Evolutionary conservation across 768 basidiomycete species (phyloP).

Genomic region (Boletus pseudopeckii): DNA sequence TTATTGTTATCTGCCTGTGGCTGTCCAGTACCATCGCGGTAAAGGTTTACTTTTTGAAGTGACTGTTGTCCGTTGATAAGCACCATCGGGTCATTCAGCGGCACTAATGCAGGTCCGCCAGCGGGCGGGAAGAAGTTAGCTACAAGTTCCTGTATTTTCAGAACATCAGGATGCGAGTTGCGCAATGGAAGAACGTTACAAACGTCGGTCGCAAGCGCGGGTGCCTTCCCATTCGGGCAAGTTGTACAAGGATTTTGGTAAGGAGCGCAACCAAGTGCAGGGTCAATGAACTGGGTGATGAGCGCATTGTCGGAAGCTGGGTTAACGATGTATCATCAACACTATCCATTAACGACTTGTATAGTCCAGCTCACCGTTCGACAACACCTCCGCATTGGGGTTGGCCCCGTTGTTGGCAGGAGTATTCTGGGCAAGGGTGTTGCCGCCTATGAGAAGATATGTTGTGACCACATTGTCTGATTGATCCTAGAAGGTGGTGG

Average conservation of each 20-base stretch:
- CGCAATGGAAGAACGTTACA: neutral
- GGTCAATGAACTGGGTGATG: conserved; percentile 24
- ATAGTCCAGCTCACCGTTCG: conserved; percentile 17
- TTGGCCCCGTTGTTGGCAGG: conserved; percentile 25
- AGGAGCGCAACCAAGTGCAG: conserved; percentile 22
- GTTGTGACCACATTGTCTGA: conserved; percentile 29
- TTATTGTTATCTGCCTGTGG: conserved; percentile 22
- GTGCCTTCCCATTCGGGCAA: conserved; percentile 14
- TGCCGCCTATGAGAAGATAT: conserved; percentile 20
- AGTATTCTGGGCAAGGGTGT: conserved; percentile 29
- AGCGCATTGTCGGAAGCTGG: conserved; percentile 28
- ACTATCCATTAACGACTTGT: neutral
- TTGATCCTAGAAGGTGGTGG: conserved; percentile 18
- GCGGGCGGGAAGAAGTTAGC: conserved; percentile 25
- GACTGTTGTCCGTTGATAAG: conserved; percentile 23
- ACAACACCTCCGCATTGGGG: conserved; percentile 20
- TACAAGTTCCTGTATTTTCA: conserved; percentile 19
- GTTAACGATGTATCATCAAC: neutral
- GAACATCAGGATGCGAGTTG: neutral
- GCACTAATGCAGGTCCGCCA: conserved; percentile 23
- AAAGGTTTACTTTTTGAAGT: conserved; percentile 27
- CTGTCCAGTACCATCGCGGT: conserved; percentile 27
- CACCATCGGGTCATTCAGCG: conserved; percentile 27
- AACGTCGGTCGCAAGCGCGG: conserved; percentile 26
- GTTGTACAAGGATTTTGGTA: conserved; percentile 28